A percentile compares a stretch with the other conserved stretches of the same genome.
Evolutionary conservation across 345 rosid genomes (phyloP).

Genomic region (Brassica napus): DNA sequence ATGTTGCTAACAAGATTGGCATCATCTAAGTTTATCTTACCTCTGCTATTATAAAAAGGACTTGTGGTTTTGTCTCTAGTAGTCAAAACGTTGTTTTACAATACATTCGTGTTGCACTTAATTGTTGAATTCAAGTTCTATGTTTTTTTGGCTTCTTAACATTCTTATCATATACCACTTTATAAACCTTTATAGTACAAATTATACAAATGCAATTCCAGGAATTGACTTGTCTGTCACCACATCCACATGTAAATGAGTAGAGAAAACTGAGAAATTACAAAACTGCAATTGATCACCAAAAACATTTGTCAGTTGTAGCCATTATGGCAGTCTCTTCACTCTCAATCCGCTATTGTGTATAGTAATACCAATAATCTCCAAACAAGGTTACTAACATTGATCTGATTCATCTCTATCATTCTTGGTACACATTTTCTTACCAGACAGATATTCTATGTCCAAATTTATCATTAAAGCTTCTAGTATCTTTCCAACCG

Average conservation of each 20-base stretch:
- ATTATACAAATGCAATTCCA: not conserved
- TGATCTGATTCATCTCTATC: not conserved
- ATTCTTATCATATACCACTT: not conserved
- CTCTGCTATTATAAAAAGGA: slow-evolving; percentile 10
- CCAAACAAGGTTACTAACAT: slow-evolving; percentile 45
- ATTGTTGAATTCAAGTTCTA: not conserved
- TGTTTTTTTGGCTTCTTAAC: not conserved
- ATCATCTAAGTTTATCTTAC: slow-evolving; percentile 53
- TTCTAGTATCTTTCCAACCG: no score
- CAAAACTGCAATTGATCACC: not conserved
- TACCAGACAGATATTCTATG: no score
- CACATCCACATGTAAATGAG: slow-evolving; percentile 14
- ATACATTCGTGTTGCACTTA: slow-evolving; percentile 20
- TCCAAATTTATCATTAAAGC: no score
- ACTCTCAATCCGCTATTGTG: slow-evolving; percentile 45
- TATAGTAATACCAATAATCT: slow-evolving; percentile 41
- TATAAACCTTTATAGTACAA: not conserved
- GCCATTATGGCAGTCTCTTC: slow-evolving; percentile 57
- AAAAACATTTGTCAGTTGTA: not conserved
- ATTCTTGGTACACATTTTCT: not conserved
- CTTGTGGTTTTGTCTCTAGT: slow-evolving; percentile 26
- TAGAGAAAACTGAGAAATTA: not conserved
- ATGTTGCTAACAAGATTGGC: slow-evolving; percentile 79
- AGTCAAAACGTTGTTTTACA: slow-evolving; percentile 17
- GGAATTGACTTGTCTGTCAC: not conserved